Percentiles rank a stretch among this genome's conserved stretches.
Evolutionary conservation across 345 rosid genomes (phyloP).

Genomic region (Brassica rapa): DNA sequence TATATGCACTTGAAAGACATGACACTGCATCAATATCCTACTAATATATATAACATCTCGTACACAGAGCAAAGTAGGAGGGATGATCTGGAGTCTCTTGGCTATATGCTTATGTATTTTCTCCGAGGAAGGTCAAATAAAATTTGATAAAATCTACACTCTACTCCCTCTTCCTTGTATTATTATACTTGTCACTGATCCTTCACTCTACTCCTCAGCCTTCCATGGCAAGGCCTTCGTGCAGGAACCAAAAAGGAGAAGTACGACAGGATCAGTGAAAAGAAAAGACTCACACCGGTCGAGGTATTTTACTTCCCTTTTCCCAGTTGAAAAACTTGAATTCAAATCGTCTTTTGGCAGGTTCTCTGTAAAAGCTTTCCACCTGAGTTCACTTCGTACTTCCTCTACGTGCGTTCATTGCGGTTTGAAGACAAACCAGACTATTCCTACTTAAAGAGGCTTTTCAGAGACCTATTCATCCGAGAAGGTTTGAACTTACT

Average conservation of each 20-base stretch:
- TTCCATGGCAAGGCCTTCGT: constrained; percentile 98
- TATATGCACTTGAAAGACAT: too few species aligned
- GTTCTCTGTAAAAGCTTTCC: constrained; percentile 88
- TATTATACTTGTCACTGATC: constrained; percentile 15
- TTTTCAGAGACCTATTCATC: constrained; percentile 88
- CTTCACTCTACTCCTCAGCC: constrained; percentile 46
- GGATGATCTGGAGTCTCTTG: constrained; percentile 98
- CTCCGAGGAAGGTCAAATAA: constrained; percentile 79
- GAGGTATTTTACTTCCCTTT: constrained; percentile 54
- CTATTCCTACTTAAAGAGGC: constrained; percentile 91
- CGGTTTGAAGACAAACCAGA: constrained; percentile 97
- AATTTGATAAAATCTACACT: background rate
- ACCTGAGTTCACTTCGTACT: constrained; percentile 88
- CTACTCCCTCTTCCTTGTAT: background rate
- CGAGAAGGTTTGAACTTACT: constrained; percentile 63
- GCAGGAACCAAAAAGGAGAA: constrained; percentile 98
- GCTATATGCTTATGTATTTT: constrained; percentile 94
- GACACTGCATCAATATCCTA: too few species aligned
- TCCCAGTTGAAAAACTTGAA: background rate
- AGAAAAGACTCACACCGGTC: constrained; percentile 80
- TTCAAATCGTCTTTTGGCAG: constrained; percentile 42
- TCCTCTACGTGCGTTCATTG: constrained; percentile 91
- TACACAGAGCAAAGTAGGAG: constrained; percentile 95
- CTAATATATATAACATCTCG: background rate
- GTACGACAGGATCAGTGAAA: constrained; percentile 93